Conservation (phyloP, 148 eudicot genomes). For the Bassia scoparia region DNA sequence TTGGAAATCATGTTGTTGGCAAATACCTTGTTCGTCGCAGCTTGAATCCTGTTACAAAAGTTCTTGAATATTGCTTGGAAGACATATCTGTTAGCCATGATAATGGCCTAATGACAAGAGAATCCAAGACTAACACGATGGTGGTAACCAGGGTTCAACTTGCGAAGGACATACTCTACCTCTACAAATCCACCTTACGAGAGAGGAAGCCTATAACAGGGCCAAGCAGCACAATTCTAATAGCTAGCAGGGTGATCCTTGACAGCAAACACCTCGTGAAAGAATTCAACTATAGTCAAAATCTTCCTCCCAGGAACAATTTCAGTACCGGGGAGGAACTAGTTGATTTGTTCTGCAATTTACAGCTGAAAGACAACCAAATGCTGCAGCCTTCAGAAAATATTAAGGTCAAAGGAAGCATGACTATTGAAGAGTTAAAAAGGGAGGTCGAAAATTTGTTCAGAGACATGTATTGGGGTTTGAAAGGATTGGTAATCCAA, state of each 20-base stretch:
- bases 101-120: slow-evolving; percentile 28
- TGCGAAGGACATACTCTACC: slow-evolving; percentile 51
- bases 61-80: slow-evolving; percentile 82
- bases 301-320: slow-evolving; percentile 25
- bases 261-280: slow-evolving; percentile 68
- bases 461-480: slow-evolving; percentile 55
- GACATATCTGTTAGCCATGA: slow-evolving; percentile 63
- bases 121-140: slow-evolving; percentile 34
- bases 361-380: slow-evolving; percentile 34
- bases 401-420: slow-evolving; percentile 33
- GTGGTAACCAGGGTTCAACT: slow-evolving; percentile 57
- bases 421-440: slow-evolving; percentile 54
- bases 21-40: slow-evolving; percentile 85
- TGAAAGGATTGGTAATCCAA: slow-evolving; percentile 38
- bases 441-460: slow-evolving; percentile 53
- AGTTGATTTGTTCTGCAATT: slow-evolving; percentile 42
- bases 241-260: slow-evolving; percentile 78
- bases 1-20: slow-evolving; percentile 89
- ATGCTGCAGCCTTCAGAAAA: slow-evolving; percentile 44
- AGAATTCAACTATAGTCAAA: slow-evolving; percentile 37
- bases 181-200: slow-evolving; percentile 50
- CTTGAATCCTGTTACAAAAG: slow-evolving; percentile 90
- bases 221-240: slow-evolving; percentile 39
- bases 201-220: slow-evolving; percentile 41
- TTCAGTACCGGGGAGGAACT: slow-evolving; percentile 22